These are phyloP conservation scores for Penstemon eatonii DNA, from an alignment of 257 asterid genomes.

Conservation along the genomic window DNA sequence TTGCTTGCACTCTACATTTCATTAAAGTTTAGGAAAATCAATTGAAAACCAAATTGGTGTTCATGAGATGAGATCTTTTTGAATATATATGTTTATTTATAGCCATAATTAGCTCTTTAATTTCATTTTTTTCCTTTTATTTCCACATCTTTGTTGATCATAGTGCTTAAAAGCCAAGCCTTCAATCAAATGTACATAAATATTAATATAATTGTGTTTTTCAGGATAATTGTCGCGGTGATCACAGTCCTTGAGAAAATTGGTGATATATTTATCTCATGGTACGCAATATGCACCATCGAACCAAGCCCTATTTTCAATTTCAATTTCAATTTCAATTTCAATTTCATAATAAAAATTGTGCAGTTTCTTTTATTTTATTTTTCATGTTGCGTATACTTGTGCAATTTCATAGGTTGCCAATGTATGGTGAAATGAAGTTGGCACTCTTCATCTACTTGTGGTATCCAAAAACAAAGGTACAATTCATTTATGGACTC, in stretches of 20 bases:
- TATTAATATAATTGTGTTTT: background rate
- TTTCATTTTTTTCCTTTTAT: background rate
- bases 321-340: too few species aligned
- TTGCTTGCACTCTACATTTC: background rate
- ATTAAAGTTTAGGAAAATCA: background rate
- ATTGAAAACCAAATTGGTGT: too few species aligned
- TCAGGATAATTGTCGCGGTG: conserved; percentile 73
- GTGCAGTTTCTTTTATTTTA: background rate
- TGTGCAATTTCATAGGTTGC: conserved; percentile 62
- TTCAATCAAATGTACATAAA: background rate
- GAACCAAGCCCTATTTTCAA: too few species aligned
- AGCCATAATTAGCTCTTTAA: background rate
- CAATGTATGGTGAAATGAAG: conserved; percentile 87
- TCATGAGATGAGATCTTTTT: background rate
- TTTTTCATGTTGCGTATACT: background rate
- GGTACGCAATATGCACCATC: conserved; percentile 38
- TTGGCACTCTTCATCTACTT: conserved; percentile 88
- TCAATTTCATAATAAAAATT: background rate
- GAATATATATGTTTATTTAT: background rate
- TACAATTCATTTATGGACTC: conserved; percentile 6
- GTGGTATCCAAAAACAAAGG: conserved; percentile 91
- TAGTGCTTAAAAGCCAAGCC: background rate
- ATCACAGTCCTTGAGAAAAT: conserved; percentile 59
- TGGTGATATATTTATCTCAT: conserved; percentile 58
- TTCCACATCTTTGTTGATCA: background rate